These are phyloP conservation scores for Panaeolus papilionaceus DNA, from an alignment of 768 basidiomycete genomes.

Conservation along the genomic window DNA sequence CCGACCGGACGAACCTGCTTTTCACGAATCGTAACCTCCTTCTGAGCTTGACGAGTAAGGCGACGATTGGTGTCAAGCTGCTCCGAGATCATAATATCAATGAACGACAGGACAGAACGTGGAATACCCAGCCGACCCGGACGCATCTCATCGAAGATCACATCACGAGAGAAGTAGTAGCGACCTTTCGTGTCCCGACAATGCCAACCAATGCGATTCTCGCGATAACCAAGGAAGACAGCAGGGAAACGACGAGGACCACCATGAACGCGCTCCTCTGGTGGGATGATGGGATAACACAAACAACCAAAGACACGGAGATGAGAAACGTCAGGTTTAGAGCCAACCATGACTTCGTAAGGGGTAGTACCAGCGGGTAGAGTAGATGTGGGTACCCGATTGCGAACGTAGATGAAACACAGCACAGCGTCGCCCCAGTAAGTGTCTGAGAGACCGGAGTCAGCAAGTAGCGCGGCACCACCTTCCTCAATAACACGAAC, in stretches of 20 bases:
- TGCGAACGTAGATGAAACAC: constrained; percentile 28
- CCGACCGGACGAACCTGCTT: background rate
- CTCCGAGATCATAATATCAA: background rate
- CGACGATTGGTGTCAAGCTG: background rate
- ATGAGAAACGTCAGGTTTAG: constrained; percentile 35
- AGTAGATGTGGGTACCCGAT: constrained; percentile 31
- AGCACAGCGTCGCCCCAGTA: constrained; percentile 34
- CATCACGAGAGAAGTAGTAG: constrained; percentile 33
- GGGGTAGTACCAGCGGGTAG: constrained; percentile 29
- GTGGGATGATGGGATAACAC: constrained; percentile 30
- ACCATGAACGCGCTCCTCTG: constrained; percentile 18
- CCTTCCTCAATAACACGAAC: constrained; percentile 35
- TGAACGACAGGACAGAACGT: background rate
- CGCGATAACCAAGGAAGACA: constrained; percentile 32
- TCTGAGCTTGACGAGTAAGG: background rate
- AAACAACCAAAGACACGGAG: constrained; percentile 37
- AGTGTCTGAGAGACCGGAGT: constrained; percentile 6
- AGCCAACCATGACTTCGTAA: constrained; percentile 24
- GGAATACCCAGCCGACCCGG: constrained; percentile 20
- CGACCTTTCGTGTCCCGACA: constrained; percentile 25
- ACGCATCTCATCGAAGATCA: constrained; percentile 34
- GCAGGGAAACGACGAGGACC: constrained; percentile 23
- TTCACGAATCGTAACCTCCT: background rate
- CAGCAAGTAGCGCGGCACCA: constrained; percentile 31
- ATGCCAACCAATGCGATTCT: constrained; percentile 30